Evolutionary conservation across 164 flowering plant species (phyloP).

Genomic region (Warburgia ugandensis): DNA sequence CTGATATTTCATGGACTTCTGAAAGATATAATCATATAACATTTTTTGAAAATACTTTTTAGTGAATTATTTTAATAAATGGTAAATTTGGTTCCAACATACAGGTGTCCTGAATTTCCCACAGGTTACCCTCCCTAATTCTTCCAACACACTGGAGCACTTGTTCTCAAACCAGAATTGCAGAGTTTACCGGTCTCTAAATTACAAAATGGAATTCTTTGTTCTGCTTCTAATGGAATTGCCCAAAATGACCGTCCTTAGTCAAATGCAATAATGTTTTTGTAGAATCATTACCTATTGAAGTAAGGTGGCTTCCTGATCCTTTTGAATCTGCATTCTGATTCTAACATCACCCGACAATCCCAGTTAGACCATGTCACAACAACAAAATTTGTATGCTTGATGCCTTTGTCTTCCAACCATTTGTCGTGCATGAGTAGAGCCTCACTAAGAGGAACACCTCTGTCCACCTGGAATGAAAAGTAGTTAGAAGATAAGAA

Average conservation of each 20-base stretch:
- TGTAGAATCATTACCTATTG: slow-evolving; percentile 46
- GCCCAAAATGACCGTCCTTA: background rate
- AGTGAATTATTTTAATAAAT: no score
- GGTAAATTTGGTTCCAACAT: no score
- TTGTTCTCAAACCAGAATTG: no score
- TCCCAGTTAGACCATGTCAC: slow-evolving; percentile 99
- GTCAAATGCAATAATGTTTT: background rate
- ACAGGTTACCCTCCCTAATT: no score
- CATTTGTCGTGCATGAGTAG: slow-evolving; percentile 86
- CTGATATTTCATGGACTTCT: no score
- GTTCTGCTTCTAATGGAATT: no score
- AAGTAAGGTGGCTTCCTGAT: slow-evolving; percentile 89
- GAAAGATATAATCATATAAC: no score
- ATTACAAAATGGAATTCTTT: no score
- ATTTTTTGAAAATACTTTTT: no score
- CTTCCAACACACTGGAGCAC: no score
- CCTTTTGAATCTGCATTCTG: slow-evolving; percentile 88
- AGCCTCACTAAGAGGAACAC: slow-evolving; percentile 86
- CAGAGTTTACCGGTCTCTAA: no score
- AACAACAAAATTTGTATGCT: slow-evolving; percentile 79
- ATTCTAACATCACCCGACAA: slow-evolving; percentile 89
- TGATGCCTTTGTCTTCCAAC: slow-evolving; percentile 87
- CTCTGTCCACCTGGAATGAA: slow-evolving; percentile 73
- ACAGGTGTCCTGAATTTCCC: no score
- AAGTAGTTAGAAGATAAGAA: slow-evolving; percentile 2